These are phyloP conservation scores for Cercophora scortea DNA, from an alignment of 495 filamentous ascomycete species.

Conservation along the genomic window DNA sequence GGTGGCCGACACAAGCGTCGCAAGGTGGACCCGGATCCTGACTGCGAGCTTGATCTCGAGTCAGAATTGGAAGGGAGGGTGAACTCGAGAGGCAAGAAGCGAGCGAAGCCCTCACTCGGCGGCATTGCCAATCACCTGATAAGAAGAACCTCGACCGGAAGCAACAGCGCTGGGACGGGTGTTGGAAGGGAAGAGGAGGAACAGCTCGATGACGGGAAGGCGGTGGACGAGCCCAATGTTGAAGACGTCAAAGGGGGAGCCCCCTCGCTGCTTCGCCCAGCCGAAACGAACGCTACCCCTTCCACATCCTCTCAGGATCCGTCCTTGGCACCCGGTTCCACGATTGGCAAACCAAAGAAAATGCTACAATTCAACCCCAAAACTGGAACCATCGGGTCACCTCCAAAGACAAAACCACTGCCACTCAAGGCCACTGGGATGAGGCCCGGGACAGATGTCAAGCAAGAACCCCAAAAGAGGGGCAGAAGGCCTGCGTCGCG, in stretches of 20 bases:
- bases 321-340: not conserved
- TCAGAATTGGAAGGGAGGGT: not conserved
- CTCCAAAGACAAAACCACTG: slow-evolving; percentile 28
- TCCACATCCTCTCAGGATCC: not conserved
- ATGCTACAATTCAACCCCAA: slow-evolving; percentile 39
- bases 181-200: not conserved
- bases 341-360: slow-evolving; percentile 30
- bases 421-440: not conserved
- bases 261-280: too few relatives aligned
- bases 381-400: slow-evolving; percentile 49
- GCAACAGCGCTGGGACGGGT: too few relatives aligned
- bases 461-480: not conserved
- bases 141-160: not conserved
- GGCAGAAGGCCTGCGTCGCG: slow-evolving; percentile 8
- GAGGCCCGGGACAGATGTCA: not conserved
- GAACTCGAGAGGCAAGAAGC: slow-evolving; percentile 7
- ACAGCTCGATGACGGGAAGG: too few relatives aligned
- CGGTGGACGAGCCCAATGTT: too few relatives aligned
- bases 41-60: slow-evolving; percentile 1
- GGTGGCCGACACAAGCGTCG: slow-evolving; percentile 40
- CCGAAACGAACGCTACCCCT: not conserved
- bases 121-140: slow-evolving; percentile 12
- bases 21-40: slow-evolving; percentile 29
- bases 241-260: too few relatives aligned
- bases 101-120: slow-evolving; percentile 7